These are phyloP conservation scores for Pseudogymnoascus sp. DNA, from an alignment of 2,329 filamentous ascomycete species.

Conservation along the genomic window DNA sequence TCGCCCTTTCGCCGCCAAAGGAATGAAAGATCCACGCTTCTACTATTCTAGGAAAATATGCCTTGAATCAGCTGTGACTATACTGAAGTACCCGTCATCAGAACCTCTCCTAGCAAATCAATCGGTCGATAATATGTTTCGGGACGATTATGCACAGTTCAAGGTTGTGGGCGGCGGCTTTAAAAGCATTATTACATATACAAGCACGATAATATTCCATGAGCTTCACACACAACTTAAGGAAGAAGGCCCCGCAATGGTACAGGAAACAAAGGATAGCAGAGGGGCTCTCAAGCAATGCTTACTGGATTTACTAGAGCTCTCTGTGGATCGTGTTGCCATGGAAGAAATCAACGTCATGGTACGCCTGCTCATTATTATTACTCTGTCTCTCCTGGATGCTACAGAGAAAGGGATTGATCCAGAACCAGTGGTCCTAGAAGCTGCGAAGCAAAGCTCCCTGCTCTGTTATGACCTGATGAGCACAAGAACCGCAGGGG, in stretches of 20 bases:
- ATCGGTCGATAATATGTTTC: slow-evolving; percentile 17
- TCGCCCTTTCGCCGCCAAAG: slow-evolving; percentile 36
- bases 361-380: slow-evolving; percentile 32
- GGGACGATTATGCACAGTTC: slow-evolving; percentile 31
- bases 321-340: slow-evolving; percentile 28
- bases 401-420: slow-evolving; percentile 18
- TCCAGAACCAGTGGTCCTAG: slow-evolving; percentile 14
- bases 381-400: slow-evolving; percentile 34
- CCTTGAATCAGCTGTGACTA: slow-evolving; percentile 34
- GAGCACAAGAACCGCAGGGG: neutral
- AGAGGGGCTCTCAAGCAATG: slow-evolving; percentile 28
- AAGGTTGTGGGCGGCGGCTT: slow-evolving; percentile 32
- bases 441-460: slow-evolving; percentile 16
- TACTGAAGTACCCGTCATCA: slow-evolving; percentile 14
- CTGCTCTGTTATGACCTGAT: slow-evolving; percentile 16
- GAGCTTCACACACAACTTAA: slow-evolving; percentile 39
- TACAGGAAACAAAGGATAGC: slow-evolving; percentile 22
- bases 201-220: slow-evolving; percentile 35
- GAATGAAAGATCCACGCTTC: slow-evolving; percentile 37
- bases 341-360: slow-evolving; percentile 39
- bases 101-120: neutral
- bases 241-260: slow-evolving; percentile 31
- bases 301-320: slow-evolving; percentile 23
- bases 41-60: slow-evolving; percentile 41
- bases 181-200: slow-evolving; percentile 31